Percentiles rank a stretch among this genome's conserved stretches.
Evolutionary conservation across 176 grass and related monocot species (phyloP).

Genomic region (Bolboschoenus planiculmis): DNA sequence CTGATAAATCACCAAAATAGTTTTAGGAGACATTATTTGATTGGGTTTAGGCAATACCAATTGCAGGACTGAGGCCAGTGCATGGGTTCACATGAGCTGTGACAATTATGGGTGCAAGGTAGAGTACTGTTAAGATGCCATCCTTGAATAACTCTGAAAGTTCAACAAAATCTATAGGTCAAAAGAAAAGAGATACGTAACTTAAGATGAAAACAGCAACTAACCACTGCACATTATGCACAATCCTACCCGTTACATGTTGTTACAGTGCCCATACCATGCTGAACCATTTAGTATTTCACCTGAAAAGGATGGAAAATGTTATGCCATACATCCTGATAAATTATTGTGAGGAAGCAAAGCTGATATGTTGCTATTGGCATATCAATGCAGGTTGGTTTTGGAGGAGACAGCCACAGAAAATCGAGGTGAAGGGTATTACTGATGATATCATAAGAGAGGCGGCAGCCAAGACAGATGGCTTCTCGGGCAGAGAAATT

Average conservation of each 20-base stretch:
- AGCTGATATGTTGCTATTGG: background rate
- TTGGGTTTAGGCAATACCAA: background rate
- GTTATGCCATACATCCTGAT: background rate
- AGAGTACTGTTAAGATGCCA: background rate
- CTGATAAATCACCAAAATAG: background rate
- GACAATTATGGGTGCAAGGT: background rate
- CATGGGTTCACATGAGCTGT: background rate
- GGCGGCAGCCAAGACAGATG: conserved; percentile 75
- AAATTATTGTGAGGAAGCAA: background rate
- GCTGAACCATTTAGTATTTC: background rate
- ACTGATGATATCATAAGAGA: conserved; percentile 69
- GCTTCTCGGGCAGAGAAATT: conserved; percentile 95
- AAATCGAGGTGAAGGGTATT: conserved; percentile 75
- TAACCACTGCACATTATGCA: background rate
- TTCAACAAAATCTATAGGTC: background rate
- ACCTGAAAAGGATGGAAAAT: background rate
- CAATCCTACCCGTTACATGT: background rate
- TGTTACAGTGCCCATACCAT: too few species aligned
- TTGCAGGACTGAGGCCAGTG: background rate
- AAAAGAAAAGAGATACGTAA: background rate
- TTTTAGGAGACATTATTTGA: background rate
- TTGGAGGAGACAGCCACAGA: conserved; percentile 55
- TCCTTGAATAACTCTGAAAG: background rate
- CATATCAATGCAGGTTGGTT: conserved; percentile 21
- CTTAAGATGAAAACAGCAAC: background rate